These are phyloP conservation scores for Talaromyces sp. DNA, from an alignment of 2,329 filamentous ascomycete genomes.

Conservation along the genomic window DNA sequence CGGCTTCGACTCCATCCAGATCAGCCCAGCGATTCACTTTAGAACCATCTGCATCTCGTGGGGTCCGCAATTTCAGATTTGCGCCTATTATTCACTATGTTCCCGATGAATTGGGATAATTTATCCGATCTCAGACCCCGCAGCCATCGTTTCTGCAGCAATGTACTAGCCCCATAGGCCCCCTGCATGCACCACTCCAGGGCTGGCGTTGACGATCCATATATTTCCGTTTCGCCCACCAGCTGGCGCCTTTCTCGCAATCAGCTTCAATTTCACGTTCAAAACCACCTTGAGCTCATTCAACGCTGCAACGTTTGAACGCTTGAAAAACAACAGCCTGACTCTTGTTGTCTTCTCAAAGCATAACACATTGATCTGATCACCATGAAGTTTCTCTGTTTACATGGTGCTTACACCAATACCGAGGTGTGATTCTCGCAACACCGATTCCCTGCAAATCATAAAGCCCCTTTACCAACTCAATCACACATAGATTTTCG, in stretches of 20 bases:
- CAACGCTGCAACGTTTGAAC: no score
- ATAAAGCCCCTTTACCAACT: not conserved
- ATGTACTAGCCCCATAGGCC: not conserved
- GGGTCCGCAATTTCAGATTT: no score
- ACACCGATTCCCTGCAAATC: not conserved
- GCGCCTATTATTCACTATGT: no score
- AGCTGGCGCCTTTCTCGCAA: no score
- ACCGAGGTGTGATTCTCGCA: slow-evolving; percentile 27
- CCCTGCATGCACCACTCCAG: slow-evolving; percentile 4
- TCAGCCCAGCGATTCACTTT: no score
- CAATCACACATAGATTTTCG: slow-evolving; percentile 32
- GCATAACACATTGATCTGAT: not conserved
- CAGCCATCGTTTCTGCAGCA: not conserved
- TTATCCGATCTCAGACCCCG: not conserved
- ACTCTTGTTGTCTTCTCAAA: not conserved
- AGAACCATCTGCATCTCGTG: no score
- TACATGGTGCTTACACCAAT: slow-evolving; percentile 36
- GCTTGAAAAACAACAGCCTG: not conserved
- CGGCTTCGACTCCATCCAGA: no score
- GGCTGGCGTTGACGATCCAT: not conserved
- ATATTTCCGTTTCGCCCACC: slow-evolving; percentile 1
- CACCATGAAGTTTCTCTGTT: slow-evolving; percentile 37
- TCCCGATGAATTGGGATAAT: no score
- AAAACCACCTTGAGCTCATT: no score
- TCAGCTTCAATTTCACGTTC: not conserved